phyloP scores from a whole-genome alignment of 257 asterid species.

The Ballota nigra region DNA sequence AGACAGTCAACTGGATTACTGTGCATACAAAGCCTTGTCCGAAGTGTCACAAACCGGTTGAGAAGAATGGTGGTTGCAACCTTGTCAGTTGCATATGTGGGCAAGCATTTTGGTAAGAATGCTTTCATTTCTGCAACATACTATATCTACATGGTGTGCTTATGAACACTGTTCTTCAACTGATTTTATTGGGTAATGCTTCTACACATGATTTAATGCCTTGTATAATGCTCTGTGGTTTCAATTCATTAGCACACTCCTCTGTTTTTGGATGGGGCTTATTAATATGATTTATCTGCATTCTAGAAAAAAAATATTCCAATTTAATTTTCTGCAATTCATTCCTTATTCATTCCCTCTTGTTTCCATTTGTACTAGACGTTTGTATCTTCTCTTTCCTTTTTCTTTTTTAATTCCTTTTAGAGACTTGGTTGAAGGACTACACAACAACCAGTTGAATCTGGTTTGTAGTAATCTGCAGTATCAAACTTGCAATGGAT shows the following conservation, averaged over 20 bases:
- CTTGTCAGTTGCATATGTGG: slow-evolving; percentile 93
- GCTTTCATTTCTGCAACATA: slow-evolving; percentile 4
- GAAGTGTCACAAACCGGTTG: slow-evolving; percentile 94
- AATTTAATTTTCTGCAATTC: background rate
- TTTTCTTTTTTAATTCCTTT: background rate
- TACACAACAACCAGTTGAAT: background rate
- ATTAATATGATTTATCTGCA: background rate
- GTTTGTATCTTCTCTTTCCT: background rate
- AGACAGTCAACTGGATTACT: slow-evolving; percentile 91
- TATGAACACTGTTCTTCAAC: background rate
- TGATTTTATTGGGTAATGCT: background rate
- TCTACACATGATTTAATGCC: background rate
- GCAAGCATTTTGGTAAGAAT: slow-evolving; percentile 83
- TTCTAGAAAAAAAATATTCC: background rate
- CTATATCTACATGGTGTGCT: background rate
- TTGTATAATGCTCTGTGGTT: background rate
- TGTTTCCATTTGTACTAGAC: background rate
- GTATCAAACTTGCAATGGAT: background rate
- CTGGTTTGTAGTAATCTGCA: background rate
- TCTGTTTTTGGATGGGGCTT: background rate
- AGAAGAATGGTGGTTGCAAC: slow-evolving; percentile 97
- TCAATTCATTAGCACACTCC: background rate
- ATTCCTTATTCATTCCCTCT: background rate
- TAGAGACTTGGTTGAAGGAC: background rate
- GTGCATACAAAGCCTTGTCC: slow-evolving; percentile 95